Conservation (phyloP, 768 basidiomycete species). For the Lactarius quietus region DNA sequence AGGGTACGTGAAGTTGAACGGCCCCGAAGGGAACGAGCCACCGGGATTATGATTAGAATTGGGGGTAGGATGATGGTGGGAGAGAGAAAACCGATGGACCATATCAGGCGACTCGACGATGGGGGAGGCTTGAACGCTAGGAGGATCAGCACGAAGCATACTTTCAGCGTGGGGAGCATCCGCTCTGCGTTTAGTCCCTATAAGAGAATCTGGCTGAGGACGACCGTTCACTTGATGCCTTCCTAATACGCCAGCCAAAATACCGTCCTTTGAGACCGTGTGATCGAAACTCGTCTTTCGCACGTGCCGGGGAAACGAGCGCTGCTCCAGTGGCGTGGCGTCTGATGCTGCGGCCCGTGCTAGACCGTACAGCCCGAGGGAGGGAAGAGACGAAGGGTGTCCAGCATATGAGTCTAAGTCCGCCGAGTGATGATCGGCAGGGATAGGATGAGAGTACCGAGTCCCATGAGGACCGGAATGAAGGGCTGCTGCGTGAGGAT, state of each 20-base stretch:
- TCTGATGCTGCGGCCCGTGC: conserved; percentile 36
- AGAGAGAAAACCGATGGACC: conserved; percentile 27
- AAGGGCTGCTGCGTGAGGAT: conserved; percentile 6
- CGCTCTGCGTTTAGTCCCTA: conserved; percentile 76
- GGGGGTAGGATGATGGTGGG: conserved; percentile 28
- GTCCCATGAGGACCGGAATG: conserved; percentile 3
- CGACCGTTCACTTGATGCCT: conserved; percentile 82
- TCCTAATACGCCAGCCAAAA: conserved; percentile 55
- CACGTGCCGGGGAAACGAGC: conserved; percentile 76
- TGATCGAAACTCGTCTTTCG: conserved; percentile 96
- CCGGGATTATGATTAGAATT: conserved; percentile 34
- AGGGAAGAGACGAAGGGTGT: conserved; percentile 70
- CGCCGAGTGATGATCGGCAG: conserved; percentile 9
- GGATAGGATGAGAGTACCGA: conserved; percentile 20
- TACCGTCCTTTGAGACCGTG: conserved; percentile 69
- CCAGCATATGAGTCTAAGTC: conserved; percentile 20
- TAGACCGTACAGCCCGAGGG: conserved; percentile 62
- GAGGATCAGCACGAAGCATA: conserved; percentile 74
- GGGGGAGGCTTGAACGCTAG: conserved; percentile 31
- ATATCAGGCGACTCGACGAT: conserved; percentile 20
- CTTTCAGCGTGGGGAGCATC: conserved; percentile 79
- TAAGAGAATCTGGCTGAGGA: conserved; percentile 58
- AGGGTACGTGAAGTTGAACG: conserved; percentile 72
- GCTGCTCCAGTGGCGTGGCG: conserved; percentile 38
- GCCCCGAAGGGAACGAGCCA: conserved; percentile 59